Percentiles rank a stretch among this genome's conserved stretches.
Conservation (phyloP, 2,329 filamentous ascomycete species). For the Cladosporium sp. region DNA sequence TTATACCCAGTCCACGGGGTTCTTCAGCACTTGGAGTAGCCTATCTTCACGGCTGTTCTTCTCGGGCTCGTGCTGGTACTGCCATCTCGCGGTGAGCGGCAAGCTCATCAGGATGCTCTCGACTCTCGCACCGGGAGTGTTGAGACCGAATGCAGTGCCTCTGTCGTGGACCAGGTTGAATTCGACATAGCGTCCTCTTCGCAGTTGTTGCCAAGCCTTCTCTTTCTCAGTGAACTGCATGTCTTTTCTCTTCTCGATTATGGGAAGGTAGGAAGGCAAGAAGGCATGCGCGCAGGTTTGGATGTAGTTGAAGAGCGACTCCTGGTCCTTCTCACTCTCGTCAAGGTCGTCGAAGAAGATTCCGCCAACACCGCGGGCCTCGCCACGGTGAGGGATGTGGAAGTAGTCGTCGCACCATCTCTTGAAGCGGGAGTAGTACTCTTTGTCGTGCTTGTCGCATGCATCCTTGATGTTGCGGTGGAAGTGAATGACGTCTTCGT, state of each 20-base stretch:
- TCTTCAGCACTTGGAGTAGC: constrained; percentile 65
- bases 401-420: constrained; percentile 99
- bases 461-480: constrained; percentile 87
- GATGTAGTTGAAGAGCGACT: constrained; percentile 84
- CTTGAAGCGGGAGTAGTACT: constrained; percentile 92
- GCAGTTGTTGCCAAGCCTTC: constrained; percentile 94
- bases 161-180: constrained; percentile 98
- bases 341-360: constrained; percentile 99
- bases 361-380: constrained; percentile 82
- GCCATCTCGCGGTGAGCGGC: constrained; percentile 87
- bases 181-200: constrained; percentile 92
- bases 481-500: constrained; percentile 96
- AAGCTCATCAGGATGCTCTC: constrained; percentile 98
- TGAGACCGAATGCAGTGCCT: constrained; percentile 88
- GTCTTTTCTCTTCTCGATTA: constrained; percentile 81
- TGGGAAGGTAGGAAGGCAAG: constrained; percentile 84
- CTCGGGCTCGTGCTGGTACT: constrained; percentile 87
- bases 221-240: constrained; percentile 82
- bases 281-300: constrained; percentile 83
- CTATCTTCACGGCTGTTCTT: constrained; percentile 72
- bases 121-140: constrained; percentile 83
- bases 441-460: constrained; percentile 88
- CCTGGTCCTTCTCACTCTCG: constrained; percentile 75
- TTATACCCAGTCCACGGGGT: constrained; percentile 59
- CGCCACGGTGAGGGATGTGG: constrained; percentile 82